These are phyloP conservation scores for Circinella umbellata DNA, from an alignment of 371 early-diverging fungal genomes.

Conservation along the genomic window DNA sequence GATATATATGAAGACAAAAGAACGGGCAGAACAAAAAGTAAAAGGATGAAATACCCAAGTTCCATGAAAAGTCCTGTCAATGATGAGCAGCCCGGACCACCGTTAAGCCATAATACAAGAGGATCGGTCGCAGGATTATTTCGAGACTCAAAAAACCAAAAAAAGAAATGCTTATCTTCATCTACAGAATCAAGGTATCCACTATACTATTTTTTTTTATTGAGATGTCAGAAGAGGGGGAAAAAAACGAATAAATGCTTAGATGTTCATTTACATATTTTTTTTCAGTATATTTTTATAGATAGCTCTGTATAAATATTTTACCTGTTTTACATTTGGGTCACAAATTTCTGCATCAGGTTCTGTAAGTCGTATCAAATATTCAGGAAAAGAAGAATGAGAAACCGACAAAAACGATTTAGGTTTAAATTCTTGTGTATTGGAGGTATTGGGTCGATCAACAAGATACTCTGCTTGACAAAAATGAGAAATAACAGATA, in stretches of 20 bases:
- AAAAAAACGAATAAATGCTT: neutral
- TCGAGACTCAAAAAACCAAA: conserved; percentile 82
- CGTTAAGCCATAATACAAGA: conserved; percentile 76
- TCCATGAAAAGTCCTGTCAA: conserved; percentile 77
- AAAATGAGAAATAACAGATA: neutral
- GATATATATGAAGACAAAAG: too few species aligned
- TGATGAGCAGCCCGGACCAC: conserved; percentile 85
- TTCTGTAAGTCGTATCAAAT: conserved; percentile 10
- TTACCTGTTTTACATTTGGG: conserved; percentile 44
- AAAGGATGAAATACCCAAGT: conserved; percentile 53
- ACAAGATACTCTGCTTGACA: neutral
- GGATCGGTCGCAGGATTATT: conserved; percentile 69
- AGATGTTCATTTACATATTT: neutral
- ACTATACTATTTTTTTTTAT: conserved; percentile 47
- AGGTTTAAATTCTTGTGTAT: neutral
- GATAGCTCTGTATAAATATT: neutral
- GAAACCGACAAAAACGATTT: conserved; percentile 13
- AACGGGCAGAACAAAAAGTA: neutral
- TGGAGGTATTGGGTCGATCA: neutral
- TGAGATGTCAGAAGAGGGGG: too few species aligned
- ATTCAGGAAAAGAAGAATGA: conserved; percentile 14
- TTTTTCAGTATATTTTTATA: too few species aligned
- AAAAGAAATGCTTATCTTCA: conserved; percentile 68
- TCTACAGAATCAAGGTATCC: conserved; percentile 77
- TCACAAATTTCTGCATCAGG: conserved; percentile 30